Percentiles rank a stretch among this genome's conserved stretches.
phyloP scores from a whole-genome alignment of 2,329 filamentous ascomycete genomes.

The Triangularia setosa region DNA sequence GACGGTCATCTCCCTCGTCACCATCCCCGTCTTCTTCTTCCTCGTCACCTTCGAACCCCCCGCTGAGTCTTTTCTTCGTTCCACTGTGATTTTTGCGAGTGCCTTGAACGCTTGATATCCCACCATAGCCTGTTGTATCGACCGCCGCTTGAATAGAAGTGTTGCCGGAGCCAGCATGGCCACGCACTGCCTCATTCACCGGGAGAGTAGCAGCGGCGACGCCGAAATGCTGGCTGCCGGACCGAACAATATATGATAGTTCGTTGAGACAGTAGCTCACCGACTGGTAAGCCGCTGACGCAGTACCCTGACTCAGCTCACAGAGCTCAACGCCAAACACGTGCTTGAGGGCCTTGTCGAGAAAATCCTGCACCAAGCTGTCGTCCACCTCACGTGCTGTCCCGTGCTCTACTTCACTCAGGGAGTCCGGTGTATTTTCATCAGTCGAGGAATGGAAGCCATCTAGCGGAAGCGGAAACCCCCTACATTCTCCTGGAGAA shows the following conservation, averaged over 20 bases:
- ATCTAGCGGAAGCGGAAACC: background rate
- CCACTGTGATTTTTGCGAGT: background rate
- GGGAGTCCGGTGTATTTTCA: slow-evolving; percentile 5
- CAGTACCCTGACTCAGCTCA: slow-evolving; percentile 15
- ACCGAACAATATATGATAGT: slow-evolving; percentile 19
- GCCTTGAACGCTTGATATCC: background rate
- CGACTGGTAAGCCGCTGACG: slow-evolving; percentile 16
- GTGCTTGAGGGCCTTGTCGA: slow-evolving; percentile 19
- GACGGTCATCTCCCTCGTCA: slow-evolving; percentile 9
- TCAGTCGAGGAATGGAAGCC: background rate
- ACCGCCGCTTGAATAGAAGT: slow-evolving; percentile 2
- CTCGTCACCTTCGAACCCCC: slow-evolving; percentile 3
- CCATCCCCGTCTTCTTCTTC: slow-evolving; percentile 12
- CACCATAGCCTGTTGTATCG: background rate
- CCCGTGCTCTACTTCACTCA: background rate
- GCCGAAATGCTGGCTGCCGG: background rate
- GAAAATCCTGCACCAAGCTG: slow-evolving; percentile 19
- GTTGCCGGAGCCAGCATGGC: background rate
- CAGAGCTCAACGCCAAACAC: slow-evolving; percentile 22
- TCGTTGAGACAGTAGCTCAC: slow-evolving; percentile 24
- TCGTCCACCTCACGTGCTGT: slow-evolving; percentile 10
- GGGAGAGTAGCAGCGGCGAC: background rate
- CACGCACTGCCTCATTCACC: slow-evolving; percentile 6
- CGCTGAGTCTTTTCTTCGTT: slow-evolving; percentile 14
- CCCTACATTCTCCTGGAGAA: background rate